Conservation (phyloP, 192 early-diverging fungal species). For the Linnemannia elongata region DNA sequence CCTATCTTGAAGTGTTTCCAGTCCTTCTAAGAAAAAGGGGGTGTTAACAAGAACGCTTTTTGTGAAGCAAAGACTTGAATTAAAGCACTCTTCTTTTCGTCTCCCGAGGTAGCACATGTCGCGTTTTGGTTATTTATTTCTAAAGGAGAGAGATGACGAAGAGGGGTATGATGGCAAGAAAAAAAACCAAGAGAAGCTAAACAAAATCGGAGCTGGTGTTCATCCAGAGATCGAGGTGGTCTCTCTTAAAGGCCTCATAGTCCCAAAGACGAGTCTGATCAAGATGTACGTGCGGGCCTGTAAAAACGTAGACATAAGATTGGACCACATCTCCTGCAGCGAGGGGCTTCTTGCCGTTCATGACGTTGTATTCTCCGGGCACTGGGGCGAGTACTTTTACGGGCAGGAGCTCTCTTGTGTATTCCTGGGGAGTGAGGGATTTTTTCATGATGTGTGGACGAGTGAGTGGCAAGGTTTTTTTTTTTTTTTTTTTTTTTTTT, state of each 20-base stretch:
- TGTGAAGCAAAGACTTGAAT: not conserved
- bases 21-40: constrained; percentile 18
- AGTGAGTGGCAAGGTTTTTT: too few species aligned
- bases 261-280: constrained; percentile 35
- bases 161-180: not conserved
- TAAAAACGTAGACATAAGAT: constrained; percentile 47
- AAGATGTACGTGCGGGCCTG: constrained; percentile 28
- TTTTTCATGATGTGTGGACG: not conserved
- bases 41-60: not conserved
- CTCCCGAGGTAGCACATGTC: too few species aligned
- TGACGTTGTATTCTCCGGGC: constrained; percentile 14
- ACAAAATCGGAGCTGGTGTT: constrained; percentile 26
- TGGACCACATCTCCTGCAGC: constrained; percentile 21
- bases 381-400: constrained; percentile 36
- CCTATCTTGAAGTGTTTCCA: constrained; percentile 49
- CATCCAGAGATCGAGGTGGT: constrained; percentile 40
- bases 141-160: not conserved
- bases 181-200: not conserved
- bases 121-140: not conserved
- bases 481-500: too few species aligned
- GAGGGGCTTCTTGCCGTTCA: constrained; percentile 11
- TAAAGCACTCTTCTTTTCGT: not conserved
- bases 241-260: constrained; percentile 33
- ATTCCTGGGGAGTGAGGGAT: constrained; percentile 15
- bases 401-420: constrained; percentile 26